Conservation (phyloP, 163 green algal genomes). For the Scenedesmus sp. region DNA sequence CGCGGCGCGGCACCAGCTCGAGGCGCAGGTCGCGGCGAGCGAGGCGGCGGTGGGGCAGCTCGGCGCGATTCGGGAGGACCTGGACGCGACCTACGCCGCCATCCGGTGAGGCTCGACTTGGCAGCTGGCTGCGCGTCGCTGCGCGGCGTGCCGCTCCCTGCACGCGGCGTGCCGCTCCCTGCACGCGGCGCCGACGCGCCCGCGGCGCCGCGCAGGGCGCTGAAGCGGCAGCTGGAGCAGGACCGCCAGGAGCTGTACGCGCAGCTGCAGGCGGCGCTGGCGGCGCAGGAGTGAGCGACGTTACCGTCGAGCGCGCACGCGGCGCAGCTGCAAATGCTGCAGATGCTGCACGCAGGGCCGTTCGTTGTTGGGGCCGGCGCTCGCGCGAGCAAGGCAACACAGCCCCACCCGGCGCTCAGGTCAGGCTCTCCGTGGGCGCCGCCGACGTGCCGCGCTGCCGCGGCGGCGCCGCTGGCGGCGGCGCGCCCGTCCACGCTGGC, state of each 20-base stretch:
- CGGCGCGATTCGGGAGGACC: constrained; percentile 1
- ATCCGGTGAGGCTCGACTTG: constrained; percentile 1
- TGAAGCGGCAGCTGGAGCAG: constrained; percentile 39
- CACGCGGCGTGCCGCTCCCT: background rate
- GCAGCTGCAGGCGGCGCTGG: constrained; percentile 29
- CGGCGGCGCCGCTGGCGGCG: background rate
- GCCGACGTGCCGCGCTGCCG: constrained; percentile 5
- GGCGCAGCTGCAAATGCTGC: too few relatives aligned
- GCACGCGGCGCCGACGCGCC: background rate
- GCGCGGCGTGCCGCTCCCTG: background rate
- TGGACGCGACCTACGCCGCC: constrained; percentile 26
- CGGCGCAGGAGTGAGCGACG: constrained; percentile 9
- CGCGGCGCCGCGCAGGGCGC: constrained; percentile 13
- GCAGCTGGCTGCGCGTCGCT: background rate
- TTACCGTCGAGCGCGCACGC: too few relatives aligned
- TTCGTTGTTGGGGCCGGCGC: too few relatives aligned
- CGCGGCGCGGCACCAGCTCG: constrained; percentile 30
- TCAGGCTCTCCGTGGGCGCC: background rate
- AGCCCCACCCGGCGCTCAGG: background rate
- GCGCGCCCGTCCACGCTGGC: background rate
- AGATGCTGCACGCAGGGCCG: too few relatives aligned
- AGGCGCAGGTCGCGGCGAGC: constrained; percentile 1
- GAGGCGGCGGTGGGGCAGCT: constrained; percentile 26
- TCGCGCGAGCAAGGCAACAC: too few relatives aligned
- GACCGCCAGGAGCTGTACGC: constrained; percentile 37